Evolutionary conservation across 129 eudicot genomes (phyloP), one percentile per base, ranked within the genome.

Genomic region (Helichrysum umbraculigerum): DNA sequence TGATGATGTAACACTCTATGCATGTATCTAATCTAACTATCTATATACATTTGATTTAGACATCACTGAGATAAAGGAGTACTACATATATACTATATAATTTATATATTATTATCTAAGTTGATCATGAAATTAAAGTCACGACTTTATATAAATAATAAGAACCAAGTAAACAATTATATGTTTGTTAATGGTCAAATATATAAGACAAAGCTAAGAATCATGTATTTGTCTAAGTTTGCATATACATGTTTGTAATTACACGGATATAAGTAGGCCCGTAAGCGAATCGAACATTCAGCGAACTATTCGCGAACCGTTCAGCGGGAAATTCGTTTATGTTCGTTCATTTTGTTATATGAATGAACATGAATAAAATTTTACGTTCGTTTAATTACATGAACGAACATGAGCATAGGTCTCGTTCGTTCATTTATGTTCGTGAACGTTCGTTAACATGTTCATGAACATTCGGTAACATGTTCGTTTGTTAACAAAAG

Each of bases 21-120:
- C 28, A 25, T 25, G 28, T 25, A 25, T 25, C 28, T 25, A 25
- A 25, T 25, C 28, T 25, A 25, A 25, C 28, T 25, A 25, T 25
- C 28, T 54, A 16, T 19, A 56, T 34, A 59, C 56, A 37, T 34
- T 25, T 37, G 56, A 73, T 73, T 19, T 73, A 21, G 77, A 73
- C 77, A 73, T 58, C 37, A 57, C 8, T 58, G 6, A 12, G 5
- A 25, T 37, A 59, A 15, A 1, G 34, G 34, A 32, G 34, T 20
- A 58, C 25, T 20, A 37, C 25, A 51, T 51, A 16, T 9, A 66
- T 14, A n/a, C n/a, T n/a, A 30, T 34, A 66, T 59, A 12, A n/a
- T 2, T 66, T 63, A 63, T 29, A n/a, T n/a, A n/a, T n/a, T n/a
- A 20, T 63, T 63, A 28, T 59, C 64, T 11, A 63, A 35, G 28